These are phyloP conservation scores for Colletotrichum sp. DNA, from an alignment of 2,329 filamentous ascomycete genomes.

Conservation along the genomic window DNA sequence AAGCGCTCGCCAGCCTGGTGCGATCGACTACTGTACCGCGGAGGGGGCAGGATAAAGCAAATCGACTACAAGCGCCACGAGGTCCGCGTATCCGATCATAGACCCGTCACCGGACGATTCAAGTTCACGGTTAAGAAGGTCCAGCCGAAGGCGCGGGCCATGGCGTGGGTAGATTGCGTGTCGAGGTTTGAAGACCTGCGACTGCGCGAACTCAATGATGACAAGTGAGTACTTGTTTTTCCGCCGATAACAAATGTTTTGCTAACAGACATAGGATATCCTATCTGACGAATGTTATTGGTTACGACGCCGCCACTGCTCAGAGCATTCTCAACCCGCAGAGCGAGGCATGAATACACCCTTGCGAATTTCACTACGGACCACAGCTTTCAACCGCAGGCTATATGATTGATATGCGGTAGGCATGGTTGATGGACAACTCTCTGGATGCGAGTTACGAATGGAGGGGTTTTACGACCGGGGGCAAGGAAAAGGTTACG, in stretches of 20 bases:
- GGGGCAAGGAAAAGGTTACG: conserved; percentile 11
- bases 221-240: conserved; percentile 68
- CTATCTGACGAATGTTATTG: conserved; percentile 21
- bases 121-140: conserved; percentile 85
- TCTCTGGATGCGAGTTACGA: neutral
- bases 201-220: conserved; percentile 69
- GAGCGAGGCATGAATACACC: neutral
- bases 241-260: neutral
- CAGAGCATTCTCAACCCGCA: conserved; percentile 12
- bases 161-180: conserved; percentile 75
- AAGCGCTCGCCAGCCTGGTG: conserved; percentile 95
- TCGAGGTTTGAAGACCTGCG: conserved; percentile 76
- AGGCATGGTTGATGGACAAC: neutral
- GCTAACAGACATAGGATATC: conserved; percentile 11
- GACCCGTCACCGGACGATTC: conserved; percentile 88
- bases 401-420: neutral
- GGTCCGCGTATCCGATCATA: conserved; percentile 88
- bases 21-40: conserved; percentile 88
- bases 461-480: neutral
- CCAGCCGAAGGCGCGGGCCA: conserved; percentile 66
- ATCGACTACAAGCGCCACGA: conserved; percentile 89
- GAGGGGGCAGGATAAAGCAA: conserved; percentile 82
- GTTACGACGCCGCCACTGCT: conserved; percentile 22
- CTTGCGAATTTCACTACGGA: neutral
- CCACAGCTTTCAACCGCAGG: neutral